phyloP scores from a whole-genome alignment of 768 basidiomycete species.

The Russula earlei region DNA sequence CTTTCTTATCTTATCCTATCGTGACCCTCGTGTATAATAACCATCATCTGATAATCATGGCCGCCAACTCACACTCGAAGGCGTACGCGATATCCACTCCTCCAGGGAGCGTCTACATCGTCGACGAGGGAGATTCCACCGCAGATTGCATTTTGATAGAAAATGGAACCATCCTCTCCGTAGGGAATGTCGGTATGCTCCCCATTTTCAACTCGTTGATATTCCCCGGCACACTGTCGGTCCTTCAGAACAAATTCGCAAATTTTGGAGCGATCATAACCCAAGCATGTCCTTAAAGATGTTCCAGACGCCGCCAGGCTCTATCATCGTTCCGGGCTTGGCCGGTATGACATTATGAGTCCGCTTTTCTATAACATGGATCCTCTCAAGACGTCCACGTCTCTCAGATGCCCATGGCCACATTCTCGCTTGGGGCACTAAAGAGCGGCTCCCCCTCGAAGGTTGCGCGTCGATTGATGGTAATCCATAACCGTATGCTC shows the following conservation, averaged over 20 bases:
- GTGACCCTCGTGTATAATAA: not conserved
- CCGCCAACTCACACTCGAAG: slow-evolving; percentile 20
- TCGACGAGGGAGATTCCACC: slow-evolving; percentile 32
- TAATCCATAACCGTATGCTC: slow-evolving; percentile 22
- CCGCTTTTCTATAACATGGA: not conserved
- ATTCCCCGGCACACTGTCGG: no score
- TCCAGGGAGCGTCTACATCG: slow-evolving; percentile 54
- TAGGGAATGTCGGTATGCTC: slow-evolving; percentile 19
- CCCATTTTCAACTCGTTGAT: not conserved
- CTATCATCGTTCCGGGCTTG: slow-evolving; percentile 62
- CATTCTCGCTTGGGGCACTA: slow-evolving; percentile 63
- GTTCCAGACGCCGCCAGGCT: slow-evolving; percentile 24
- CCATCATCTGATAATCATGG: not conserved
- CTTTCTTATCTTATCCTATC: slow-evolving; percentile 9
- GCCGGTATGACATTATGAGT: slow-evolving; percentile 37
- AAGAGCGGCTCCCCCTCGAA: slow-evolving; percentile 54
- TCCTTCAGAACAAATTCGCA: slow-evolving; percentile 19
- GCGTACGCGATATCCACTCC: slow-evolving; percentile 53
- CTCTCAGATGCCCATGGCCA: slow-evolving; percentile 71
- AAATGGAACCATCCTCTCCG: slow-evolving; percentile 2
- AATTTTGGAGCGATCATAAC: slow-evolving; percentile 23
- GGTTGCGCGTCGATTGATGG: slow-evolving; percentile 51
- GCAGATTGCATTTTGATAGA: slow-evolving; percentile 12
- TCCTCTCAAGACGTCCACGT: not conserved
- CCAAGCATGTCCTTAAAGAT: slow-evolving; percentile 24